A percentile compares a stretch with the other conserved stretches of the same genome.
Evolutionary conservation across 768 basidiomycete species (phyloP).

Genomic region (Panaeolus cyanescens): DNA sequence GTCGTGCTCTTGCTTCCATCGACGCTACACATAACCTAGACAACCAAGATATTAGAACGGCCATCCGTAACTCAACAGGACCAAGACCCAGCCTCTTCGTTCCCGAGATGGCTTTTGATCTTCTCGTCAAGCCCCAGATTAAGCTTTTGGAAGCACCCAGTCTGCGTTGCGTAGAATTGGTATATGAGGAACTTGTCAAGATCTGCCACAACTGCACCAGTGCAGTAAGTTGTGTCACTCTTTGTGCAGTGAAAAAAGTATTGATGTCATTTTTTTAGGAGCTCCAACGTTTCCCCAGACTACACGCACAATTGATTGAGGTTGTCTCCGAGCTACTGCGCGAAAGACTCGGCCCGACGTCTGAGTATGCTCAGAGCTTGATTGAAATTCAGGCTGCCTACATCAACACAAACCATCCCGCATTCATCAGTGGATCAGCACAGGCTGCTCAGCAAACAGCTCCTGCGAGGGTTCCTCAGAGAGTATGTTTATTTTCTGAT

Average conservation of each 20-base stretch:
- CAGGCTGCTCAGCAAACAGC: slow-evolving; percentile 54
- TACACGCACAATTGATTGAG: slow-evolving; percentile 94
- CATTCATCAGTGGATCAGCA: slow-evolving; percentile 84
- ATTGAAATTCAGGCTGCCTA: slow-evolving; percentile 98
- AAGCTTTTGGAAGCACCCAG: slow-evolving; percentile 94
- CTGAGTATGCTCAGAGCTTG: slow-evolving; percentile 93
- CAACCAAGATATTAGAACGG: slow-evolving; percentile 94
- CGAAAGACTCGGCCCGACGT: slow-evolving; percentile 94
- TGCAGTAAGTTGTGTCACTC: slow-evolving; percentile 50
- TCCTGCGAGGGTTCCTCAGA: slow-evolving; percentile 42
- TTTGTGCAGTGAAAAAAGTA: not conserved
- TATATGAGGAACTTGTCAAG: slow-evolving; percentile 99
- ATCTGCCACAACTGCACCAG: slow-evolving; percentile 99
- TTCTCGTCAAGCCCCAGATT: slow-evolving; percentile 97
- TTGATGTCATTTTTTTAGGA: slow-evolving; percentile 55
- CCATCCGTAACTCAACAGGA: slow-evolving; percentile 97
- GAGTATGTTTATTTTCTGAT: slow-evolving; percentile 43
- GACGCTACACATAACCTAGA: slow-evolving; percentile 91
- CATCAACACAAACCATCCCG: slow-evolving; percentile 98
- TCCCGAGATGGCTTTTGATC: slow-evolving; percentile 94
- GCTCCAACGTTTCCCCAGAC: slow-evolving; percentile 89
- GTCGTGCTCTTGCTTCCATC: slow-evolving; percentile 85
- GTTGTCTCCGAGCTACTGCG: slow-evolving; percentile 95
- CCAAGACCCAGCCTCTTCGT: slow-evolving; percentile 96
- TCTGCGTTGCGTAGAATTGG: slow-evolving; percentile 93